Evolutionary conservation across 2,329 filamentous ascomycete species (phyloP), one percentile per base, ranked within the genome.

Genomic region (Fusarium robinianum): DNA sequence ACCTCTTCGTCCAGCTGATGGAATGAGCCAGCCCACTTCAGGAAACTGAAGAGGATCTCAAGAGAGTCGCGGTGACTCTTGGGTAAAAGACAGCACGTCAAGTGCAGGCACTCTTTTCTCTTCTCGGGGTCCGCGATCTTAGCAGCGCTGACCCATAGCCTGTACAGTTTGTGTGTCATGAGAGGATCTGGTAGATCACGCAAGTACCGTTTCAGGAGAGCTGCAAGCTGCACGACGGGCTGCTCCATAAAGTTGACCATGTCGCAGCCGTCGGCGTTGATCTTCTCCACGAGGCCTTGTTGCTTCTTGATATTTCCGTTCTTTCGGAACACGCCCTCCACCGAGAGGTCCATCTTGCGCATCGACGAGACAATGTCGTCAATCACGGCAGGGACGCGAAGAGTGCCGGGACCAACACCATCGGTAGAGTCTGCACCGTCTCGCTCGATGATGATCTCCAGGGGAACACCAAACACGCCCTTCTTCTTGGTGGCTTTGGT

Each of bases 341-440:
- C 90, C 2, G 92, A 97, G 74, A 99, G 90, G 67, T 99, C 94
- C 90, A 99, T 97, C 69, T 92, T 94, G 60, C 91, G 85, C 89
- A 99, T 96, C 9, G 91, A 90, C 4, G 88, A 87, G 24, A 99
- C 86, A 34, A 92, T 85, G 65, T 96, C 92, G 62, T 97, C 92
- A n/a, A 99, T 80, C 38, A 99, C 77, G n/a, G 90, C 88, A 3
- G 94, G 94, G 27, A 99, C 89, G 39, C 90, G 87, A 43, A 99
- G 77, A 10, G 90, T 87, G 12, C 91, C 92, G 8, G 94, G 91
- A 1, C 94, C 94, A 49, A 99, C 89, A 23, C 94, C 94, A 65
- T 97, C 90, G 1, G 91, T 97, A n/a, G 91, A 97, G 64, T 99
- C 94, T 26, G 94, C 92, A 29, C 92, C 92, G 61, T 96, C 92